These are phyloP conservation scores for Beverwykella pulmonaria DNA, from an alignment of 495 filamentous ascomycete species.

Conservation along the genomic window DNA sequence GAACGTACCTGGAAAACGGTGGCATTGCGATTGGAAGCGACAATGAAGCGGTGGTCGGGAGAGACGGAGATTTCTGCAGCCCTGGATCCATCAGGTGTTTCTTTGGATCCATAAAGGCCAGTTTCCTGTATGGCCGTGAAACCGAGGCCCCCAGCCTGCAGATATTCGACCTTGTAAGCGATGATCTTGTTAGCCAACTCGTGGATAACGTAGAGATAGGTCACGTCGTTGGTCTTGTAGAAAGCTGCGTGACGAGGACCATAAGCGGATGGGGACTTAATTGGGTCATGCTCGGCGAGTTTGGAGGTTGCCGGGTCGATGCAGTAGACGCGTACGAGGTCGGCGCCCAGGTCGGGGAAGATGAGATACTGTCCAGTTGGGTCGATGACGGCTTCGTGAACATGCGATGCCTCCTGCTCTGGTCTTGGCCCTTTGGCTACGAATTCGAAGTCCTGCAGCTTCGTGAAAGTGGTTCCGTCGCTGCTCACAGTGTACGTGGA, in stretches of 20 bases:
- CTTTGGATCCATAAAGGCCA: constrained; percentile 33
- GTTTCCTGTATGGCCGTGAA: constrained; percentile 39
- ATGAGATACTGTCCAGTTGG: constrained; percentile 47
- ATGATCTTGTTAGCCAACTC: constrained; percentile 43
- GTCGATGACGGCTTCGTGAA: constrained; percentile 46
- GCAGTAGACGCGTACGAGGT: constrained; percentile 42
- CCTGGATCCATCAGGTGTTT: constrained; percentile 44
- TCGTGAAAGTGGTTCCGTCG: constrained; percentile 22
- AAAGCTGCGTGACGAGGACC: constrained; percentile 49
- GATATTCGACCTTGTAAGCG: constrained; percentile 42
- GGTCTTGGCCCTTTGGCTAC: constrained; percentile 36
- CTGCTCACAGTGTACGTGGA: constrained; percentile 10
- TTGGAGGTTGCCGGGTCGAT: constrained; percentile 34
- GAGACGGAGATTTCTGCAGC: constrained; percentile 64
- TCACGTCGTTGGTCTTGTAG: constrained; percentile 18
- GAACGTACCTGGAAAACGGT: constrained; percentile 44
- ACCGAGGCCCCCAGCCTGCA: constrained; percentile 32
- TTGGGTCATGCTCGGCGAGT: constrained; percentile 27
- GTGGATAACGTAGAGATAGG: constrained; percentile 40
- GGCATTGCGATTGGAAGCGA: constrained; percentile 66
- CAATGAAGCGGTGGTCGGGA: constrained; percentile 62
- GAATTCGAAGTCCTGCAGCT: constrained; percentile 41
- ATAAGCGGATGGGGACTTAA: constrained; percentile 35
- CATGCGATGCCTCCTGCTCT: constrained; percentile 42
- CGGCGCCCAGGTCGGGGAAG: constrained; percentile 47